These are phyloP conservation scores for Solanum hybrid DNA, from an alignment of 305 asterid genomes.

Conservation along the genomic window DNA sequence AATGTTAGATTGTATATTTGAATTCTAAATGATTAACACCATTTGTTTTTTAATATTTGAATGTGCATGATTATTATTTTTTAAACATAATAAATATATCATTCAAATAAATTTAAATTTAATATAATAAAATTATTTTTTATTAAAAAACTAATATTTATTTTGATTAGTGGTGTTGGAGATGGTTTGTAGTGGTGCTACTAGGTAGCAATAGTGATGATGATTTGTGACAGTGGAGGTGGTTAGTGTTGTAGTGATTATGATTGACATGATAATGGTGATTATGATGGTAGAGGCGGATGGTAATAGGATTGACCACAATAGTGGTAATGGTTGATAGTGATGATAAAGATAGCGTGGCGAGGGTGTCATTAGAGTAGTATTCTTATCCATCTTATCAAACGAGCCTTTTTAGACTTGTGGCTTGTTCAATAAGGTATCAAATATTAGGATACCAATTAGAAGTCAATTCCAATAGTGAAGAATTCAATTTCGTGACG, in stretches of 20 bases:
- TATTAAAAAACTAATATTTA: not conserved
- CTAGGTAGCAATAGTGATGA: not conserved
- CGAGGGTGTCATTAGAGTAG: not conserved
- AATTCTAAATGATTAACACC: not conserved
- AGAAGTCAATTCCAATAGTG: not conserved
- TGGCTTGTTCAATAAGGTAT: not conserved
- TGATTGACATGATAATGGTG: not conserved
- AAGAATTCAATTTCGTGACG: not conserved
- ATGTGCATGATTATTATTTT: not conserved
- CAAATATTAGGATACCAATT: not conserved
- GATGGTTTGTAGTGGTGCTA: not conserved
- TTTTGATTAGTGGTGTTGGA: not conserved
- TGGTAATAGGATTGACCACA: not conserved
- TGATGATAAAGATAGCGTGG: not conserved
- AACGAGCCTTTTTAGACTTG: not conserved
- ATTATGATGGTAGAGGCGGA: not conserved
- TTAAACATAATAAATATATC: too few relatives aligned
- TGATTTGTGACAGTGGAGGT: not conserved
- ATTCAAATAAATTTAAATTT: too few relatives aligned
- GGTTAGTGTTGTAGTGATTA: not conserved
- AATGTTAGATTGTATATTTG: not conserved
- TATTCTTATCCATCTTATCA: not conserved
- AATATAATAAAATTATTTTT: too few relatives aligned
- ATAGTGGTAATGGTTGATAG: not conserved
- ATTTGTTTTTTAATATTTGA: not conserved